Evolutionary conservation across 768 basidiomycete species (phyloP), one percentile per base, ranked within the genome.

Genomic region (Boletus pseudo-olivaceus): DNA sequence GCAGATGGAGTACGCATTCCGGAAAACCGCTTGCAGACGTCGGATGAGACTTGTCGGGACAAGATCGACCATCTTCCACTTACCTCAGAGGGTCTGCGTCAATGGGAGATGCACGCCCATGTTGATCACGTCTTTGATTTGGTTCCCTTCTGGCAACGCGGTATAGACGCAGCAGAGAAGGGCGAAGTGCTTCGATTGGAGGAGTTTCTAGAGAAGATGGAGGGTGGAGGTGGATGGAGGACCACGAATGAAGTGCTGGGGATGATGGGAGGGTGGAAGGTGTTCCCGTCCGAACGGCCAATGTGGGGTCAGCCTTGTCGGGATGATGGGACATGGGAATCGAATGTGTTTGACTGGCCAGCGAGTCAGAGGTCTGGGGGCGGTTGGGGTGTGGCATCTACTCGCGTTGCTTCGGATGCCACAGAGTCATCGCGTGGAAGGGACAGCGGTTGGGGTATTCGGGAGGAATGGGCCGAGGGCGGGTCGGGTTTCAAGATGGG

Each of bases 71-170:
- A 67, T 60, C 55, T 55, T 34, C 72, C 56, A 53, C 67, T 64
- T 56, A 71, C 65, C 12, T 62, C 56, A 58, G 68, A 66, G 33
- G 63, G 64, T 8, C 61, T 70, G 7, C 62, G 62, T 3, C 57
- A 62, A 38, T 65, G 63, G 66, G 67, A 63, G 27, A 66, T 67
- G 63, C 61, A 69, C 27, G 58, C 60, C 6, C 73, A 70, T 45
- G 73, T 81, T n/a, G 80, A 82, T 55, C 72, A 76, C 11, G 73
- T 80, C 23, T 67, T 68, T 35, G 79, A 81, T 61, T 59, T 81
- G 58, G 75, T 84, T 33, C 76, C 77, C 4, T 83, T 82, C 64
- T 84, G 82, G 82, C 72, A 73, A 41, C 66, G 73, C 12, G 78
- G 76, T 0, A 68, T 83, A 6, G 69, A 74, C 44, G 80, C 78